These are phyloP conservation scores for Penicillium maclennaniae DNA, from an alignment of 495 filamentous ascomycete genomes.

Conservation along the genomic window DNA sequence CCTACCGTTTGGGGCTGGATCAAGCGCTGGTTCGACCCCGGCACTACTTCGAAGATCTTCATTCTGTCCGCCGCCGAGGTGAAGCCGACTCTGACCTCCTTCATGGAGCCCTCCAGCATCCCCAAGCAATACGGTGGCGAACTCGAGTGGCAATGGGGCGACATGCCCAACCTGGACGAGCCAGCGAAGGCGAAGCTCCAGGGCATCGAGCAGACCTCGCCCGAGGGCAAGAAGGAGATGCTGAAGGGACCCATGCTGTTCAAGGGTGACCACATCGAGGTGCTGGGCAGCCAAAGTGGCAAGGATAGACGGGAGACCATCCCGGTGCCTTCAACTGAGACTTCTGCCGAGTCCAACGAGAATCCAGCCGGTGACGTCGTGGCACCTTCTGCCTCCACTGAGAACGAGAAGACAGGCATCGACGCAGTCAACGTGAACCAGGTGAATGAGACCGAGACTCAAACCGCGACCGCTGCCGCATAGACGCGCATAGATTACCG, in stretches of 20 bases:
- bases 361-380: conserved; percentile 3
- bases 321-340: conserved; percentile 22
- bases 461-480: conserved; percentile 17
- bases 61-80: conserved; percentile 70
- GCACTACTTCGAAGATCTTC: conserved; percentile 90
- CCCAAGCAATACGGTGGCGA: conserved; percentile 82
- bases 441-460: conserved; percentile 9
- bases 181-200: conserved; percentile 46
- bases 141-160: conserved; percentile 74
- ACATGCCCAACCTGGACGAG: conserved; percentile 66
- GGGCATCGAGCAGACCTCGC: conserved; percentile 28
- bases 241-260: conserved; percentile 43
- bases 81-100: conserved; percentile 65
- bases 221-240: conserved; percentile 28
- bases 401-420: conserved; percentile 14
- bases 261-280: conserved; percentile 35
- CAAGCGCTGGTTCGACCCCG: conserved; percentile 93
- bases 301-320: conserved; percentile 32
- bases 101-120: conserved; percentile 76
- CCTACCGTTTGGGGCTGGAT: conserved; percentile 93
- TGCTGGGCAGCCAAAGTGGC: conserved; percentile 41
- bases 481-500: conserved; percentile 12
- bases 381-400: not conserved
- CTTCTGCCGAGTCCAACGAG: not conserved
- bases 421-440: conserved; percentile 19